Evolutionary conservation across 2,329 filamentous ascomycete species (phyloP).

Genomic region (Moelleriella libera): DNA sequence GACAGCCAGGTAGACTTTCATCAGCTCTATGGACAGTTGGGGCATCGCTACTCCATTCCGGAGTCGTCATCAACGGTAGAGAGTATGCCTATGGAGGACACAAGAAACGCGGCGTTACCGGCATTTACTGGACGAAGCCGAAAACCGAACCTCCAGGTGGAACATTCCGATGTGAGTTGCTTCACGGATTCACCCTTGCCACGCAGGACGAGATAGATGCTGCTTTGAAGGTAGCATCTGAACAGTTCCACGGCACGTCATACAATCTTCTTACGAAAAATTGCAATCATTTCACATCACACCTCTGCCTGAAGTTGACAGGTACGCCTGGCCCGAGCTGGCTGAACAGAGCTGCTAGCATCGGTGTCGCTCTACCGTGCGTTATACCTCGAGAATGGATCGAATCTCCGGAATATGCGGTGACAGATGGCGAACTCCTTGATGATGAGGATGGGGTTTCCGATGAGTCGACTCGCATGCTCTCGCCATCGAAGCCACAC

Average conservation of each 20-base stretch:
- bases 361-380: conserved; percentile 68
- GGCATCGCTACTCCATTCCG: conserved; percentile 66
- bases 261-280: conserved; percentile 77
- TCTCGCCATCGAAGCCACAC: conserved; percentile 24
- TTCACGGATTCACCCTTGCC: conserved; percentile 67
- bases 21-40: conserved; percentile 66
- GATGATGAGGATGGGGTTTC: conserved; percentile 35
- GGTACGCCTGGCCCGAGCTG: conserved; percentile 55
- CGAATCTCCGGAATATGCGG: conserved; percentile 61
- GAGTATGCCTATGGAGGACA: conserved; percentile 84
- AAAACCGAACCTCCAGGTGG: conserved; percentile 60
- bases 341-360: conserved; percentile 74
- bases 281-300: conserved; percentile 79
- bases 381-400: conserved; percentile 76
- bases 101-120: conserved; percentile 53
- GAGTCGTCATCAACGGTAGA: conserved; percentile 63
- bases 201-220: conserved; percentile 54
- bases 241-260: conserved; percentile 58
- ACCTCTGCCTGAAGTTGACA: conserved; percentile 61
- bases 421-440: conserved; percentile 55
- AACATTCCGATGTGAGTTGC: conserved; percentile 58
- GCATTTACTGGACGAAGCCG: conserved; percentile 73
- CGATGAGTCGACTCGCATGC: conserved; percentile 45
- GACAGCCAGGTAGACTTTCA: conserved; percentile 58
- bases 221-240: conserved; percentile 53